These are phyloP conservation scores for Aspergillus nomiae DNA, from an alignment of 2,329 filamentous ascomycete species.

Conservation along the genomic window DNA sequence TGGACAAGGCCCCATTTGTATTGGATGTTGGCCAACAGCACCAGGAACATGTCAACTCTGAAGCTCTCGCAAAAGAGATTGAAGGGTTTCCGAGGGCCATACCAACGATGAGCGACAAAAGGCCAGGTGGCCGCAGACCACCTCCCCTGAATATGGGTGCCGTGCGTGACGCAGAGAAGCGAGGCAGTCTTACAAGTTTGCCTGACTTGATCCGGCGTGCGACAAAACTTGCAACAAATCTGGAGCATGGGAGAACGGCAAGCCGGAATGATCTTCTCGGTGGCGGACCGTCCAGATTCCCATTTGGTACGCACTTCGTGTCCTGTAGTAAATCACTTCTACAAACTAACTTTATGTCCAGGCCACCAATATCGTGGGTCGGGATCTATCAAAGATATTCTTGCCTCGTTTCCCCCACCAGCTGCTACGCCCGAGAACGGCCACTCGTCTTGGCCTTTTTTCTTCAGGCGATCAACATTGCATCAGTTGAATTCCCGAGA, in stretches of 20 bases:
- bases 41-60: constrained; percentile 16
- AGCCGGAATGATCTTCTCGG: constrained; percentile 56
- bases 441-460: constrained; percentile 41
- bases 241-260: constrained; percentile 76
- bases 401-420: constrained; percentile 66
- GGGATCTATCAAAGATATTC: constrained; percentile 63
- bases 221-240: constrained; percentile 80
- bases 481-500: constrained; percentile 33
- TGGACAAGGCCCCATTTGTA: constrained; percentile 37
- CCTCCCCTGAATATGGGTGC: constrained; percentile 80
- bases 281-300: constrained; percentile 29
- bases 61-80: constrained; percentile 27
- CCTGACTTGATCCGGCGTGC: constrained; percentile 88
- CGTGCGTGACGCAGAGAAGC: constrained; percentile 75
- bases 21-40: constrained; percentile 15
- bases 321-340: not conserved
- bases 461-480: constrained; percentile 38
- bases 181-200: constrained; percentile 88
- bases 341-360: constrained; percentile 7
- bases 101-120: constrained; percentile 43
- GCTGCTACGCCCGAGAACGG: constrained; percentile 50
- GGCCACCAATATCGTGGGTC: constrained; percentile 43
- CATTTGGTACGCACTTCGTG: constrained; percentile 25
- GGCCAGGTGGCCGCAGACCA: constrained; percentile 53
- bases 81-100: constrained; percentile 29